These are phyloP conservation scores for Russula abietina DNA, from an alignment of 768 basidiomycete species.

Conservation along the genomic window DNA sequence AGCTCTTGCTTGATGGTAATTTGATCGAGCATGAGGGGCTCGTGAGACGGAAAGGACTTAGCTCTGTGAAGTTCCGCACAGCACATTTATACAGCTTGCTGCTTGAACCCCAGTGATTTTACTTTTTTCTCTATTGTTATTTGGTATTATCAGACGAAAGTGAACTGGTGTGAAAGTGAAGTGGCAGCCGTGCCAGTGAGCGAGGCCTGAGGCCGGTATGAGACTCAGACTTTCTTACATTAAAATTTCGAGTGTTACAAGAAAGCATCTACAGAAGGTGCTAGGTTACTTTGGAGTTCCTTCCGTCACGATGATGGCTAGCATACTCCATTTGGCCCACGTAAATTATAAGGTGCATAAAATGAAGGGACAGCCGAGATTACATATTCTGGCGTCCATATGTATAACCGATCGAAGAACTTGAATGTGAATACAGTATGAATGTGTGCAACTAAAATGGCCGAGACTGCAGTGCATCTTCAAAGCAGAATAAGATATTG, in stretches of 20 bases:
- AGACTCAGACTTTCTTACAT: no score
- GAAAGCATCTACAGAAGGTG: not conserved
- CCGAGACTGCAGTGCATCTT: not conserved
- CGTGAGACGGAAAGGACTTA: conserved; percentile 10
- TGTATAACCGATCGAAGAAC: not conserved
- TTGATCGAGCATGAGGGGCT: conserved; percentile 1
- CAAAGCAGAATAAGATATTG: not conserved
- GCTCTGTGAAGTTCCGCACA: conserved; percentile 16
- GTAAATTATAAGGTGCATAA: not conserved
- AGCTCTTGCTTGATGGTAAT: conserved; percentile 9
- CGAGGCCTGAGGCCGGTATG: no score
- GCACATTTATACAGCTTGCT: conserved; percentile 15
- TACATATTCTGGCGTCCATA: not conserved
- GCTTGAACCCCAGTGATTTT: not conserved
- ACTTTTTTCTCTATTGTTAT: not conserved
- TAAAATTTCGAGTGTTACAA: no score
- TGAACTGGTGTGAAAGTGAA: no score
- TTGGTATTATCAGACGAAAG: not conserved
- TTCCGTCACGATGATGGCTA: no score
- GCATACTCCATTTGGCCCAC: no score
- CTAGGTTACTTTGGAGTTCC: no score
- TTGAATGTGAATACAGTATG: not conserved
- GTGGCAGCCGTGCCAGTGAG: no score
- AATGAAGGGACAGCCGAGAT: not conserved
- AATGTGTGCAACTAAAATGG: not conserved